Evolutionary conservation across 768 basidiomycete species (phyloP).

Genomic region (Chalciporus piperatus): DNA sequence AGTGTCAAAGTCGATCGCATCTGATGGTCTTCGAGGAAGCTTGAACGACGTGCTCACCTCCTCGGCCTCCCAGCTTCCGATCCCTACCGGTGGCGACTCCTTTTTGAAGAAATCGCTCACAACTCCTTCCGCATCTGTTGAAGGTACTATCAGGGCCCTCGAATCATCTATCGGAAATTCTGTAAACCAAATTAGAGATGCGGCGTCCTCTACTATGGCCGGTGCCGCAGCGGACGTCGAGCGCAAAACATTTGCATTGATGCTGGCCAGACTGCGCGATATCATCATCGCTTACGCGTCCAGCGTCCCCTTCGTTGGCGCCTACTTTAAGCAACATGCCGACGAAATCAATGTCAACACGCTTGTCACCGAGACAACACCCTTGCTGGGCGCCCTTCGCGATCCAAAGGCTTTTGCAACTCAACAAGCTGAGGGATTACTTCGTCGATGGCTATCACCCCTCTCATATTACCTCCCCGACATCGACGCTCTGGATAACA

Average conservation of each 20-base stretch:
- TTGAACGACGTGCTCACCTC: not conserved
- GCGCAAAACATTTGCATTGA: conserved; percentile 1
- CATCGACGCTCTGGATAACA: conserved; percentile 18
- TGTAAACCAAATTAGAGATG: not conserved
- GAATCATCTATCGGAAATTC: not conserved
- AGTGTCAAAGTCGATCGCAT: not conserved
- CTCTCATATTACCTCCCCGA: conserved; percentile 17
- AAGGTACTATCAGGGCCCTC: not conserved
- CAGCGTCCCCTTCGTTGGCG: conserved; percentile 23
- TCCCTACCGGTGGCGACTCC: not conserved
- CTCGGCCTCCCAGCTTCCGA: not conserved
- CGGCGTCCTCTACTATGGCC: not conserved
- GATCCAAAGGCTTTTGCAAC: conserved; percentile 23
- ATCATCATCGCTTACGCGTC: conserved; percentile 10
- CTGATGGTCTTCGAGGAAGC: not conserved
- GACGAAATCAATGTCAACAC: not conserved
- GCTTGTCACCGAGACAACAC: conserved; percentile 22
- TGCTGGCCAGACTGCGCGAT: conserved; percentile 10
- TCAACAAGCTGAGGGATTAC: conserved; percentile 13
- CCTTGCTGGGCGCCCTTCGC: conserved; percentile 21
- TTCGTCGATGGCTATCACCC: conserved; percentile 15
- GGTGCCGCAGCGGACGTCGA: conserved; percentile 1
- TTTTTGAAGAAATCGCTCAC: not conserved
- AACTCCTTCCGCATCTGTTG: not conserved
- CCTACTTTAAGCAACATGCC: conserved; percentile 15